These are phyloP conservation scores for Neofusicoccum cordaticola DNA, from an alignment of 2,329 filamentous ascomycete genomes.

Conservation along the genomic window DNA sequence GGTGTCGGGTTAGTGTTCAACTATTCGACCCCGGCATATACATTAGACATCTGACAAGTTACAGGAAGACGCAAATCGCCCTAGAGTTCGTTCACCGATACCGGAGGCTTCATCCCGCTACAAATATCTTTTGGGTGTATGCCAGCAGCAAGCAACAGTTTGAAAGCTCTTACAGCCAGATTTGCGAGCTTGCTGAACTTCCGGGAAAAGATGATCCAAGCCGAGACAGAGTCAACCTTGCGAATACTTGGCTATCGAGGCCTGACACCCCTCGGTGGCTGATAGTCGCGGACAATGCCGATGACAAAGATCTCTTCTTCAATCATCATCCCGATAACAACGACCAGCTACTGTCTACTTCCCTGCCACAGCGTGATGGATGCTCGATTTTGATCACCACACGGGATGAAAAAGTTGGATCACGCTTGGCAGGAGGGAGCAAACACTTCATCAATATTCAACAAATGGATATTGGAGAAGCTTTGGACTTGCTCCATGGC, in stretches of 20 bases:
- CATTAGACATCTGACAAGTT: neutral
- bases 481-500: neutral
- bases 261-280: neutral
- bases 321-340: neutral
- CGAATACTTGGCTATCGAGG: neutral
- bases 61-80: neutral
- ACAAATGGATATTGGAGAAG: neutral
- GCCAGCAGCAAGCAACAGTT: neutral
- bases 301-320: neutral
- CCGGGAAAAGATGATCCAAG: neutral
- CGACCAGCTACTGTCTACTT: neutral
- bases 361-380: neutral
- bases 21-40: neutral
- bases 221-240: neutral
- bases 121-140: neutral
- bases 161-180: neutral
- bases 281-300: neutral
- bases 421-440: neutral
- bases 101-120: neutral
- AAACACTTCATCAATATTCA: neutral
- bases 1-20: conserved; percentile 21
- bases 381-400: neutral
- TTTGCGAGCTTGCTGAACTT: neutral
- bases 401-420: neutral
- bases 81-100: neutral